These are phyloP conservation scores for Fusarium floridanum DNA, from an alignment of 2,329 filamentous ascomycete species.

Conservation along the genomic window DNA sequence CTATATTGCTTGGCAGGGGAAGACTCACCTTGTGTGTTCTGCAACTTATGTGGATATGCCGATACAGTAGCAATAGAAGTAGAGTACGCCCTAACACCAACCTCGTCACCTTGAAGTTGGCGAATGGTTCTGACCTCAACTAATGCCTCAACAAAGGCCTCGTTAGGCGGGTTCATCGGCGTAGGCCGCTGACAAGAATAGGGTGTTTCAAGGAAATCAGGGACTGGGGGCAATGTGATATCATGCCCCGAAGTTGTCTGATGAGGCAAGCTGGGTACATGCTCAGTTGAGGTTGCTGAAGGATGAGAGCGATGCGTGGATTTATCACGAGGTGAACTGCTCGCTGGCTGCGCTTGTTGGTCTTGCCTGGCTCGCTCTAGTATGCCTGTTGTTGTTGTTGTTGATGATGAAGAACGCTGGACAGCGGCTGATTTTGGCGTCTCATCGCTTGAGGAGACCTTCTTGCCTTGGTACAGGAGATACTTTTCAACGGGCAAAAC, in stretches of 20 bases:
- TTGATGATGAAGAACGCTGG: constrained; percentile 18
- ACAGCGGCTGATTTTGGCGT: not conserved
- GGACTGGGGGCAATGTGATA: constrained; percentile 72
- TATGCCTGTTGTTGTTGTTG: constrained; percentile 21
- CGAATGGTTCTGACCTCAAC: constrained; percentile 80
- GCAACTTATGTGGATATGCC: constrained; percentile 76
- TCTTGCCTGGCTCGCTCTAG: constrained; percentile 41
- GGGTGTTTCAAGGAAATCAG: constrained; percentile 69
- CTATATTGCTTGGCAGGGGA: not conserved
- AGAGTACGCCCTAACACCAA: constrained; percentile 88
- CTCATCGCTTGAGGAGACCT: constrained; percentile 28
- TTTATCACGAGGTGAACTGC: constrained; percentile 20
- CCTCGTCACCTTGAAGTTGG: constrained; percentile 78
- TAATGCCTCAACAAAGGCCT: constrained; percentile 79
- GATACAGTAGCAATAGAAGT: constrained; percentile 86
- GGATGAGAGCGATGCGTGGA: constrained; percentile 17
- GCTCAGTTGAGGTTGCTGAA: constrained; percentile 16
- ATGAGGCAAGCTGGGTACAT: constrained; percentile 64
- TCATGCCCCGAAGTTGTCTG: constrained; percentile 86
- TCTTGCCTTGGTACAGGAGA: constrained; percentile 66
- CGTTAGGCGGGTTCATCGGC: constrained; percentile 77
- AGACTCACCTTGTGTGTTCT: constrained; percentile 56
- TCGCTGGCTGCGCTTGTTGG: constrained; percentile 5
- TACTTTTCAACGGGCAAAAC: constrained; percentile 65
- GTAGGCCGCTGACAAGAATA: constrained; percentile 89